Evolutionary conservation across 2,329 filamentous ascomycete genomes (phyloP).

Genomic region (Esteya vermicola): DNA sequence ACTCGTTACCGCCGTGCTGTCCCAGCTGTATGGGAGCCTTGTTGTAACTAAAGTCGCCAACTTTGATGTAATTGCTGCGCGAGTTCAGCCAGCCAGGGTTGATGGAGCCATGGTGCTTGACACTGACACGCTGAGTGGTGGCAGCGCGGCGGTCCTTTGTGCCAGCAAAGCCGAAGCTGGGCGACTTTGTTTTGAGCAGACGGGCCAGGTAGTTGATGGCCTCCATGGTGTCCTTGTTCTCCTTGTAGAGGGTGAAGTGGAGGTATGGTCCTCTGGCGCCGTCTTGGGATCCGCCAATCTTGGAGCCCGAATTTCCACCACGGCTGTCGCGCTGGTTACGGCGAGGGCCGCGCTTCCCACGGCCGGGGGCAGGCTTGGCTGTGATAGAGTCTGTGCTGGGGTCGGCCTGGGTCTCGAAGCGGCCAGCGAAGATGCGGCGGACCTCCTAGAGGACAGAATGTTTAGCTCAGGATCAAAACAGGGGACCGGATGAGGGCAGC

Average conservation of each 20-base stretch:
- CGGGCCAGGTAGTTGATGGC: constrained; percentile 64
- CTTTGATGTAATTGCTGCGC: constrained; percentile 45
- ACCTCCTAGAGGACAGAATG: constrained; percentile 36
- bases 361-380: constrained; percentile 23
- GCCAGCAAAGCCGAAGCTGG: constrained; percentile 62
- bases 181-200: constrained; percentile 57
- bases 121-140: constrained; percentile 70
- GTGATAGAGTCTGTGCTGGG: constrained; percentile 40
- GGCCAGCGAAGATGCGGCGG: constrained; percentile 65
- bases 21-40: constrained; percentile 63
- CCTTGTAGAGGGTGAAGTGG: constrained; percentile 88
- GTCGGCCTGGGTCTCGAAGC: constrained; percentile 60
- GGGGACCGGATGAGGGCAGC: constrained; percentile 2
- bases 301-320: constrained; percentile 2
- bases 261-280: constrained; percentile 40
- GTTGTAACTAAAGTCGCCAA: constrained; percentile 74
- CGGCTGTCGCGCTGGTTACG: constrained; percentile 9
- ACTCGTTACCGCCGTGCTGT: constrained; percentile 79
- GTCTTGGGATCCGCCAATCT: constrained; percentile 3
- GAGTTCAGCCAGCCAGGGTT: constrained; percentile 51
- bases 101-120: constrained; percentile 33
- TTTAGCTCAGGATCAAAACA: neutral
- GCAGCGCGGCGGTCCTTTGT: constrained; percentile 85
- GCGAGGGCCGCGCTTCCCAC: constrained; percentile 6
- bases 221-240: constrained; percentile 96